Evolutionary conservation across 2,329 filamentous ascomycete species (phyloP).

Genomic region (Gremmenia infestans): DNA sequence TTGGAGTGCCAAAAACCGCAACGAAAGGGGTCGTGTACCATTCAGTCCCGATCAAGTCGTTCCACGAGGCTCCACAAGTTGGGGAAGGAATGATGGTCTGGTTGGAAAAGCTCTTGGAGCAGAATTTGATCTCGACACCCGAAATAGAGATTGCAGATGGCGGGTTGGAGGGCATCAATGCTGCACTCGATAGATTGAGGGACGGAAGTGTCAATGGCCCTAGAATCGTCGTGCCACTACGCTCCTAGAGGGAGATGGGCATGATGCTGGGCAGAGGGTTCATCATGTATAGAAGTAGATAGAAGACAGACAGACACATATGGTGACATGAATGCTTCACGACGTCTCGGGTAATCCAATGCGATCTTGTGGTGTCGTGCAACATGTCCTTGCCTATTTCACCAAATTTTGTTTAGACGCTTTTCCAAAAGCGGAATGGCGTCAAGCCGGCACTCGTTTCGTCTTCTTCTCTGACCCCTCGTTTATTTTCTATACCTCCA

Average conservation of each 20-base stretch:
- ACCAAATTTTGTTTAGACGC: too few relatives aligned
- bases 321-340: too few relatives aligned
- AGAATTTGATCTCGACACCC: slow-evolving; percentile 50
- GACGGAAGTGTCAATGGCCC: slow-evolving; percentile 63
- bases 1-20: slow-evolving; percentile 56
- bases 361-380: too few relatives aligned
- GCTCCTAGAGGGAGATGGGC: not conserved
- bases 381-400: too few relatives aligned
- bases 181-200: slow-evolving; percentile 60
- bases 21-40: slow-evolving; percentile 23
- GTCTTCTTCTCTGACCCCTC: too few relatives aligned
- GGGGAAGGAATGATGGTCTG: slow-evolving; percentile 60
- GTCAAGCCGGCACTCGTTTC: too few relatives aligned
- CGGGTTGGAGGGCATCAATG: slow-evolving; percentile 63
- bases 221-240: slow-evolving; percentile 54
- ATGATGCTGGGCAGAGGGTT: not conserved
- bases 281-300: too few relatives aligned
- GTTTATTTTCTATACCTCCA: too few relatives aligned
- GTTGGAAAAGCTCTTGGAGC: slow-evolving; percentile 60
- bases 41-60: slow-evolving; percentile 67
- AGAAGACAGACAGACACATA: too few relatives aligned
- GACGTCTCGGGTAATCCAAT: too few relatives aligned
- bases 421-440: too few relatives aligned
- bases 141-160: slow-evolving; percentile 61
- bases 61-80: slow-evolving; percentile 61